Conservation (phyloP, 768 basidiomycete species). For the Kwoniella shandongensis region DNA sequence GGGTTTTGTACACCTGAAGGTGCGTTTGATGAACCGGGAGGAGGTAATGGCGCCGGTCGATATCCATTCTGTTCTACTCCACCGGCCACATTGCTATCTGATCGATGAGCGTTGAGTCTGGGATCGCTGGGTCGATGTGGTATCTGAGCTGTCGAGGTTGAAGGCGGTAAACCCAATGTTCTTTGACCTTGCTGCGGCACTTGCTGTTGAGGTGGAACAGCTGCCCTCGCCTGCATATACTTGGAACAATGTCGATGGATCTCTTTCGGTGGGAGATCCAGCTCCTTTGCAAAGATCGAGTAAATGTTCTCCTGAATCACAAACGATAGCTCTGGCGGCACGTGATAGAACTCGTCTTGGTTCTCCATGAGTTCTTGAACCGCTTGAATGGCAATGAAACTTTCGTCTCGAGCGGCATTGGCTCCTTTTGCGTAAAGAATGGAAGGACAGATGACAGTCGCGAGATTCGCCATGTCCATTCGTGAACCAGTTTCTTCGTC, state of each 20-base stretch:
- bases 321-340: slow-evolving; percentile 81
- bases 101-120: slow-evolving; percentile 23
- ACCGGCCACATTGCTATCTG: slow-evolving; percentile 17
- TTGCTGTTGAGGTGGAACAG: slow-evolving; percentile 6
- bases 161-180: slow-evolving; percentile 9
- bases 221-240: slow-evolving; percentile 61
- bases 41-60: not conserved
- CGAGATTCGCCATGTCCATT: slow-evolving; percentile 95
- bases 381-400: slow-evolving; percentile 82
- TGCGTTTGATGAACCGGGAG: not conserved
- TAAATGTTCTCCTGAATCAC: slow-evolving; percentile 84
- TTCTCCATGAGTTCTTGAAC: slow-evolving; percentile 82
- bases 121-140: slow-evolving; percentile 25
- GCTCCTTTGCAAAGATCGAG: slow-evolving; percentile 72
- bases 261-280: slow-evolving; percentile 90
- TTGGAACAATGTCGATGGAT: slow-evolving; percentile 92
- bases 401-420: slow-evolving; percentile 87
- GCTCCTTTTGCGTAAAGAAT: slow-evolving; percentile 83
- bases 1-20: not conserved
- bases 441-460: slow-evolving; percentile 96
- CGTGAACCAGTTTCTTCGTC: slow-evolving; percentile 96
- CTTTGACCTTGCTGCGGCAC: slow-evolving; percentile 3
- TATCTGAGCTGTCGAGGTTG: slow-evolving; percentile 2
- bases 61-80: not conserved
- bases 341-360: slow-evolving; percentile 94